Evolutionary conservation across 768 basidiomycete genomes (phyloP).

Genomic region (Podaxis mareebaensis): DNA sequence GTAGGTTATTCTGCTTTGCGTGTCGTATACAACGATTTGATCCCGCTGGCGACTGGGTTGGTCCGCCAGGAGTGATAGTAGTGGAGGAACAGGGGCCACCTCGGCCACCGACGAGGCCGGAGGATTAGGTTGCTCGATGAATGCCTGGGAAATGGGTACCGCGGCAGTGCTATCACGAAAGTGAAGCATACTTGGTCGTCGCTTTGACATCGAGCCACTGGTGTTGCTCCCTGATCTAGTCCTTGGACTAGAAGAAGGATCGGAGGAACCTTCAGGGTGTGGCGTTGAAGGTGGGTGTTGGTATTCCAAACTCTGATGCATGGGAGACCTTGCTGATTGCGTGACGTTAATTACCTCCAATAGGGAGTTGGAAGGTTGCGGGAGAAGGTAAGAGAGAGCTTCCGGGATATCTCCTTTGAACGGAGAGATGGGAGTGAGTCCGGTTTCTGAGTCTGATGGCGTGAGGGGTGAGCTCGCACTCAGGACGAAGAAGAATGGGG

Average conservation of each 20-base stretch:
- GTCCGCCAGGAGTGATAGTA: background rate
- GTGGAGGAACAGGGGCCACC: background rate
- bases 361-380: background rate
- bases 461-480: background rate
- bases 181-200: background rate
- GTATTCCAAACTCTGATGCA: background rate
- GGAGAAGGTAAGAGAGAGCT: constrained; percentile 4
- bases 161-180: constrained; percentile 2
- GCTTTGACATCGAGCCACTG: background rate
- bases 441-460: constrained; percentile 1
- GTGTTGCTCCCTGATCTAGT: no score
- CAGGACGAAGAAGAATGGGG: constrained; percentile 7
- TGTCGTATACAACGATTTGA: background rate
- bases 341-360: constrained; percentile 4
- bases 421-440: constrained; percentile 1
- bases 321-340: background rate
- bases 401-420: constrained; percentile 9
- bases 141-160: background rate
- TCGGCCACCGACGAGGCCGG: background rate
- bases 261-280: background rate
- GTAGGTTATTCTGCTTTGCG: background rate
- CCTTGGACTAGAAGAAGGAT: background rate
- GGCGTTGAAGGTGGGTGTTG: background rate
- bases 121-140: background rate
- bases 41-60: background rate